A percentile compares a stretch with the other conserved stretches of the same genome.
These are phyloP conservation scores for Rhizopogon rudus DNA, from an alignment of 768 basidiomycete species.

Conservation along the genomic window DNA sequence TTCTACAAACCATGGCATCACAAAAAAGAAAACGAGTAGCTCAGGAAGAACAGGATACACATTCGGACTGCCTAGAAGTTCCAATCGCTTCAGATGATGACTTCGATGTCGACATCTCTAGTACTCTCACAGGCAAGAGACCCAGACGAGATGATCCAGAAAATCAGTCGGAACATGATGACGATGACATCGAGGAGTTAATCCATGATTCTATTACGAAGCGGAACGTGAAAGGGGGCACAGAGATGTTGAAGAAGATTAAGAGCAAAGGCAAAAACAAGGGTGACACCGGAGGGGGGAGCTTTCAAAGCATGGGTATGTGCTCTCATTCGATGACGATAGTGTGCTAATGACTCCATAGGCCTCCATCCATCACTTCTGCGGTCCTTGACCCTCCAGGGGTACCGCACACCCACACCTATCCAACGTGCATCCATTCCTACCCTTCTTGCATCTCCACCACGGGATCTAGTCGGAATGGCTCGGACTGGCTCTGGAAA, in stretches of 20 bases:
- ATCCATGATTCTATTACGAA: conserved; percentile 68
- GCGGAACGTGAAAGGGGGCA: conserved; percentile 70
- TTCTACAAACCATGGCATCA: conserved; percentile 14
- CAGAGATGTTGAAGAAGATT: conserved; percentile 68
- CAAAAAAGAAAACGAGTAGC: conserved; percentile 27
- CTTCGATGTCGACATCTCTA: conserved; percentile 68
- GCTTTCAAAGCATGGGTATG: conserved; percentile 94
- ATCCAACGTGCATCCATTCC: conserved; percentile 93
- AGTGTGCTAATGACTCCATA: conserved; percentile 23
- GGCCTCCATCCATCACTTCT: conserved; percentile 82
- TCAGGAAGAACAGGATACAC: conserved; percentile 8
- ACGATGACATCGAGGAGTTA: conserved; percentile 58
- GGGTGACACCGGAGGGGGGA: conserved; percentile 85
- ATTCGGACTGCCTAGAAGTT: conserved; percentile 7
- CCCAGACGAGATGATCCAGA: conserved; percentile 8
- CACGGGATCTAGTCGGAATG: conserved; percentile 95
- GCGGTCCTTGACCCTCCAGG: conserved; percentile 83
- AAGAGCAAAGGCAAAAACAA: conserved; percentile 71
- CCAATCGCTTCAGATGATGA: conserved; percentile 30
- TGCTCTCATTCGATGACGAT: conserved; percentile 7
- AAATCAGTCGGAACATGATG: conserved; percentile 19
- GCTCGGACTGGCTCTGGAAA: conserved; percentile 98
- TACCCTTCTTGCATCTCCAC: conserved; percentile 73
- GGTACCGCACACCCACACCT: conserved; percentile 92
- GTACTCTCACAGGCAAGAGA: conserved; percentile 49